Conservation (phyloP, 2,329 filamentous ascomycete species). For the Exophiala xenobiotica region DNA sequence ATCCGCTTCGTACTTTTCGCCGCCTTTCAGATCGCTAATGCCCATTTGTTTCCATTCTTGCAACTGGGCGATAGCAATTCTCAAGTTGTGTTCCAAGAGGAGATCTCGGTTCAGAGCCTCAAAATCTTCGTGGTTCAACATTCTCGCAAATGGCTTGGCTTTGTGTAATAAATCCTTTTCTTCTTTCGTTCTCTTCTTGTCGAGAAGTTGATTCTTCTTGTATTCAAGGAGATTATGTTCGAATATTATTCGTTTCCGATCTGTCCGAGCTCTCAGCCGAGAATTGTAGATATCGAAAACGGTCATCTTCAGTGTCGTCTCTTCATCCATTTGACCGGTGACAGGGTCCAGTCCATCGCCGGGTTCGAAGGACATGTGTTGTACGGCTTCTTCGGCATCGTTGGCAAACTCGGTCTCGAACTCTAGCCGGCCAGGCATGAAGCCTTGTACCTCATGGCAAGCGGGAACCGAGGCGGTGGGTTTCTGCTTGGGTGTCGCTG, state of each 20-base stretch:
- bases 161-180: conserved; percentile 89
- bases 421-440: conserved; percentile 95
- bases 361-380: conserved; percentile 97
- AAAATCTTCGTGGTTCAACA: conserved; percentile 94
- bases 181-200: conserved; percentile 96
- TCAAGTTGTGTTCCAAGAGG: conserved; percentile 85
- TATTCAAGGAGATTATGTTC: conserved; percentile 94
- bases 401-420: conserved; percentile 98
- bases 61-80: conserved; percentile 83
- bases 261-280: conserved; percentile 82
- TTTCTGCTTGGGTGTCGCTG: conserved; percentile 87
- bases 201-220: conserved; percentile 79
- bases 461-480: conserved; percentile 92
- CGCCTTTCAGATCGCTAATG: conserved; percentile 79
- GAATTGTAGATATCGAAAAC: conserved; percentile 99
- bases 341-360: conserved; percentile 85
- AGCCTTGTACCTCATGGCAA: conserved; percentile 97
- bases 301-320: conserved; percentile 95
- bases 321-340: conserved; percentile 84
- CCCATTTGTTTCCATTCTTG: conserved; percentile 89
- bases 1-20: conserved; percentile 89
- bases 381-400: conserved; percentile 95
- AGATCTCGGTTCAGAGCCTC: conserved; percentile 80
- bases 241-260: conserved; percentile 94
- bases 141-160: conserved; percentile 90